Evolutionary conservation across 495 filamentous ascomycete species (phyloP).

Genomic region (Gamarada debralockiae): DNA sequence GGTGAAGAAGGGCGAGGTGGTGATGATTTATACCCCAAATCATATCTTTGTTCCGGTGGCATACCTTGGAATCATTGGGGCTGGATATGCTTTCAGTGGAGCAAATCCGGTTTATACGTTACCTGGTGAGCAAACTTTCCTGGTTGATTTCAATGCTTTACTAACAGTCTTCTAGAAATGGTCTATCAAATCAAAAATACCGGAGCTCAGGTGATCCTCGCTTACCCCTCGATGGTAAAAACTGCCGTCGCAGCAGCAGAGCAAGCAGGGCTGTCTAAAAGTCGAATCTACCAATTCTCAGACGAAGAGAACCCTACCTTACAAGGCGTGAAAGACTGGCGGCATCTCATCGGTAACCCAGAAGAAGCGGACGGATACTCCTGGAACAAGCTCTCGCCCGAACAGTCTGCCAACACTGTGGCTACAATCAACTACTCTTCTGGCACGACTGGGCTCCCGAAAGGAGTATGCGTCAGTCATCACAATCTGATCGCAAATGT

Average conservation of each 20-base stretch:
- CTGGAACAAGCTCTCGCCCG: not conserved
- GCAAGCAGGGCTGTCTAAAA: constrained; percentile 32
- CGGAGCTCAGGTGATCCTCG: constrained; percentile 32
- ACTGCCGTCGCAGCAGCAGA: constrained; percentile 35
- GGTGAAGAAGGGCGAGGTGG: constrained; percentile 34
- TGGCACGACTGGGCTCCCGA: constrained; percentile 26
- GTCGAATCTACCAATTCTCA: constrained; percentile 47
- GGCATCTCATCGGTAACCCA: constrained; percentile 37
- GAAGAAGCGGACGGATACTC: constrained; percentile 40
- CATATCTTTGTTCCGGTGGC: constrained; percentile 43
- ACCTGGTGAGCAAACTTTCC: constrained; percentile 19
- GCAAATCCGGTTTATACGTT: constrained; percentile 31
- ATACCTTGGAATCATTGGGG: constrained; percentile 42
- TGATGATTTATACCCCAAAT: constrained; percentile 44
- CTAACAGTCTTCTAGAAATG: constrained; percentile 28
- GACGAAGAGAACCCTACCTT: constrained; percentile 24
- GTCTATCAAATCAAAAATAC: constrained; percentile 39
- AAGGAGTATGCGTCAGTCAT: constrained; percentile 51
- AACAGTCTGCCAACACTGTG: not conserved
- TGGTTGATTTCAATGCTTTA: not conserved
- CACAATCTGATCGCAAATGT: constrained; percentile 46
- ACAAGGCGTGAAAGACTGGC: constrained; percentile 44
- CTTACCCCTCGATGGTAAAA: constrained; percentile 29
- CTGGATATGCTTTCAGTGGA: constrained; percentile 34
- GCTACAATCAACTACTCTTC: constrained; percentile 15